Base-by-base conservation (phyloP, 2,329 filamentous ascomycete species). In the Penicillium italicum region DNA sequence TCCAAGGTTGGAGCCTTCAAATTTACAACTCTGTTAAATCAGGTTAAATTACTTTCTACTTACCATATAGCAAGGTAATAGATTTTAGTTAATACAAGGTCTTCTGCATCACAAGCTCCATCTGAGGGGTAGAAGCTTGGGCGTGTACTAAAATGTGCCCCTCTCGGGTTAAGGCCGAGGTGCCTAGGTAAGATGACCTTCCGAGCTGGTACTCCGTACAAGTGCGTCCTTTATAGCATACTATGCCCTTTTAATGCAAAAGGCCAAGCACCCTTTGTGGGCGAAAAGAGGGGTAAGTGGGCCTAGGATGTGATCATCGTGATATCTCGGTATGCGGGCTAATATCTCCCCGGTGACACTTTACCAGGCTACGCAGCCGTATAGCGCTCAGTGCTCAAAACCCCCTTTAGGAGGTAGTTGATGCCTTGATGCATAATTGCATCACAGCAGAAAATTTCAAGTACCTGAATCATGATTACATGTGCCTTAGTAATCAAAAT, bases 261-360 rank as follows among this genome's bases (percentile, higher is more conserved):
- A 40, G 7, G 5, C 7, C 12, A 4, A 43, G 18, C 24, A 10
- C 24, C 24, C 16, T 18, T 18, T 20, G 31, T 26, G 41, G 41
- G 30, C n/a, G 5, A 52, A 11, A 34, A 30, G 49, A 45, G 40
- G 54, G 44, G 50, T 26, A 37, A 46, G 59, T 57, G 59, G 59
- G 37, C 53, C 50, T 18, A 12, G n/a, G 31, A 53, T 61, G 42
- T 58, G 58, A 53, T 62, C 61, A 56, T 57, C 52, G 51, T 62
- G 52, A 61, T 58, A 52, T 24, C 24, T 24, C 38, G 22, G 47
- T 61, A 44, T 30, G 40, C 61, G 61, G 57, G 55, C 55, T 50
- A 62, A 62, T 31, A 45, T 62, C 61, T 40, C 20, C 51, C 62
- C 61, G 62, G 53, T 42, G 55, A 57, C 20, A 20, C 38, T n/a